Conservation (phyloP, 495 filamentous ascomycete genomes). For the Aeminium ludgeri region DNA sequence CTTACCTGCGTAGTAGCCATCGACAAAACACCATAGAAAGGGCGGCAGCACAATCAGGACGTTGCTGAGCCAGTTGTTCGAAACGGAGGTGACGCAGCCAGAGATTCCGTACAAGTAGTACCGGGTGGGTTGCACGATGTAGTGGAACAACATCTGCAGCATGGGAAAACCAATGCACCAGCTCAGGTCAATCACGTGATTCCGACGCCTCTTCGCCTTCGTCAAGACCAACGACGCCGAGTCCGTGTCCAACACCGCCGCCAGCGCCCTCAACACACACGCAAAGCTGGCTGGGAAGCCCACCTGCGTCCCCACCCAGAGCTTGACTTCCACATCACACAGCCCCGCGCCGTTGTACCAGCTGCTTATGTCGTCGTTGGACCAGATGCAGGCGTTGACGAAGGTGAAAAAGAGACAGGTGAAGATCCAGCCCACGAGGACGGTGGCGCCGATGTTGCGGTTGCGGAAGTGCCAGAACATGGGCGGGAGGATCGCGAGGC, state of each 20-base stretch:
- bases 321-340: conserved; percentile 69
- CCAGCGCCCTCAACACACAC: conserved; percentile 61
- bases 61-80: conserved; percentile 56
- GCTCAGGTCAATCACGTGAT: conserved; percentile 40
- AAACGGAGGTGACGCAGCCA: conserved; percentile 51
- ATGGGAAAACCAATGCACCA: conserved; percentile 55
- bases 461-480: conserved; percentile 39
- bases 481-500: conserved; percentile 40
- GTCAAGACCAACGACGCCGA: conserved; percentile 37
- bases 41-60: conserved; percentile 49
- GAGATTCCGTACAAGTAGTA: conserved; percentile 58
- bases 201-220: conserved; percentile 34
- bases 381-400: conserved; percentile 72
- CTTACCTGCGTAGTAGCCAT: conserved; percentile 58
- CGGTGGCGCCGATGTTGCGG: conserved; percentile 43
- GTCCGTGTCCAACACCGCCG: conserved; percentile 49
- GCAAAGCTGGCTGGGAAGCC: conserved; percentile 43
- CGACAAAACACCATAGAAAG: conserved; percentile 45
- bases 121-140: conserved; percentile 48
- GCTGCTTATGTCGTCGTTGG: conserved; percentile 41
- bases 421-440: conserved; percentile 47
- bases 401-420: conserved; percentile 50
- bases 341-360: conserved; percentile 64
- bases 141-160: conserved; percentile 48
- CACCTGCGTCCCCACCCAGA: conserved; percentile 46